Percentiles rank a stretch among this genome's conserved stretches.
Evolutionary conservation across 1,284 basidiomycete genomes (phyloP).

Genomic region (Irpex rosettiformis): DNA sequence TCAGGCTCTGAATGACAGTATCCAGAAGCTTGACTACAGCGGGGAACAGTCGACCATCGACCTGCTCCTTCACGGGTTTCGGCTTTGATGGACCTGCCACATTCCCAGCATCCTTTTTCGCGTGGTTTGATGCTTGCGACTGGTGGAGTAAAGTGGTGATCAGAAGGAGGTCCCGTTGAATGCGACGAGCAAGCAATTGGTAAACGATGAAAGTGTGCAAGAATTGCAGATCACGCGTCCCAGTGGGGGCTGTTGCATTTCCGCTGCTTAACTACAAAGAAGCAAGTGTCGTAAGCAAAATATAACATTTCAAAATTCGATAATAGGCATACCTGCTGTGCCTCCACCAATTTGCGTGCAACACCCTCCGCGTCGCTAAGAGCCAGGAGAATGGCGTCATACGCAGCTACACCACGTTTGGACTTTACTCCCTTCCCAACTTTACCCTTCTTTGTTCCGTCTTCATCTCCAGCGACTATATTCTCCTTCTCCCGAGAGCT

Average conservation of each 20-base stretch:
- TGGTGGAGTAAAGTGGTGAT: slow-evolving; percentile 57
- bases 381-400: slow-evolving; percentile 79
- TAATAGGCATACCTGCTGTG: slow-evolving; percentile 59
- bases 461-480: slow-evolving; percentile 22
- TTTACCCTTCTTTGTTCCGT: slow-evolving; percentile 33
- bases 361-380: slow-evolving; percentile 87
- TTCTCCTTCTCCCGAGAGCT: slow-evolving; percentile 27
- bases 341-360: slow-evolving; percentile 73
- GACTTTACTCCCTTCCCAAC: slow-evolving; percentile 42
- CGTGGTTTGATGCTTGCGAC: slow-evolving; percentile 33
- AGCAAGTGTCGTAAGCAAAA: background rate
- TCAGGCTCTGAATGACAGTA: slow-evolving; percentile 78
- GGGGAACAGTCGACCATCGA: slow-evolving; percentile 71
- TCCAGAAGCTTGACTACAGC: slow-evolving; percentile 88
- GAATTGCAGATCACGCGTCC: slow-evolving; percentile 72
- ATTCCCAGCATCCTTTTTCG: slow-evolving; percentile 12
- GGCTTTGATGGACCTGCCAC: slow-evolving; percentile 32
- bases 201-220: slow-evolving; percentile 86
- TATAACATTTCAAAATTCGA: background rate
- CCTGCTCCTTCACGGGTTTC: slow-evolving; percentile 39
- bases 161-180: slow-evolving; percentile 85
- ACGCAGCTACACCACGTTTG: slow-evolving; percentile 75
- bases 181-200: slow-evolving; percentile 81
- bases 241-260: slow-evolving; percentile 34
- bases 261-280: slow-evolving; percentile 39